Evolutionary conservation across 225 moss, liverwort and hornwort species (phyloP), one percentile per base, ranked within the genome.

Genomic region (Asterella californica): DNA sequence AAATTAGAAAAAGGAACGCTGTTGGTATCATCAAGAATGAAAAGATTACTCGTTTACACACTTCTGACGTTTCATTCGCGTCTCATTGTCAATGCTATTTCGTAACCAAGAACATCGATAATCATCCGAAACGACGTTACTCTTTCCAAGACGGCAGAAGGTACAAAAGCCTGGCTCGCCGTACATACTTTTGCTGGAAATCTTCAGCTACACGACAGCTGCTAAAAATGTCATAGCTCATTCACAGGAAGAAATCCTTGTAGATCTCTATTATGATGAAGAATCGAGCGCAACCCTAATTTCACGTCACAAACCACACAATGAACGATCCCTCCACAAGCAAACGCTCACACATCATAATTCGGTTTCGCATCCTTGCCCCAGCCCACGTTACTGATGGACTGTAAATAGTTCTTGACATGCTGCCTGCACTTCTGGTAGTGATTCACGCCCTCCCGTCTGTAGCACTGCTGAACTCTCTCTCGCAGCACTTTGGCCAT

Each of bases 291-390:
- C 25, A 76, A 38, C 38, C 61, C 76, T 76, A 76, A 60, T 14
- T 61, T 54, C 52, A 74, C 15, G 18, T 46, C 34, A 61, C 74
- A 42, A 42, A n/a, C n/a, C n/a, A 37, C 36, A 5, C 68, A 38
- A 69, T 32, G 38, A 69, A 48, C 45, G 5, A 77, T 61, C 29
- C 29, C 65, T 15, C 59, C 27, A 61, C 46, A 47, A 18, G 49
- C 62, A 19, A 9, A 62, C 64, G 36, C 18, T 78, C 77, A 76
- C 69, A 77, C 82, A 29, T 84, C 79, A 82, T 94, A 95, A 17
- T 79, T 83, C n/a, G 95, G 97, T 77, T 89, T 93, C n/a, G 87
- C 87, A 68, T 99, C 93, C 85, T 99, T 99, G 82, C 97, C 97
- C 97, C 97, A 99, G 29, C 93, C 95, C 48, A 99, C 83, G 55